These are phyloP conservation scores for Zanthoxylum bungeanum DNA, from an alignment of 345 rosid species.

Conservation along the genomic window DNA sequence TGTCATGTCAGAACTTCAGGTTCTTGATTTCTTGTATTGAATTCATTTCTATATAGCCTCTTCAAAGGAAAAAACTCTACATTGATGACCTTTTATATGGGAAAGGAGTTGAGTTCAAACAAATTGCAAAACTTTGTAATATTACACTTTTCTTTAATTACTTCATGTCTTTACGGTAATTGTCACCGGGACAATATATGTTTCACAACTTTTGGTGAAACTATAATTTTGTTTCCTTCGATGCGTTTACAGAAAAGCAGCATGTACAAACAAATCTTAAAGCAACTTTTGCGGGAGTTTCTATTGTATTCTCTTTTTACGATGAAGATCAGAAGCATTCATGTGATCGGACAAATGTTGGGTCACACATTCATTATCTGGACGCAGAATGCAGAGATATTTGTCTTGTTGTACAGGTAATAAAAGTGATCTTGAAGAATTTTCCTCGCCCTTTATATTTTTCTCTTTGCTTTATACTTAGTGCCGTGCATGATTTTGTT, in stretches of 20 bases:
- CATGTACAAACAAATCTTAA: slow-evolving; percentile 71
- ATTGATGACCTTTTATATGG: background rate
- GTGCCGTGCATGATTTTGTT: slow-evolving; percentile 11
- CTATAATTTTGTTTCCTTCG: background rate
- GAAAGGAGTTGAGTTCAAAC: background rate
- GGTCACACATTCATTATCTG: slow-evolving; percentile 49
- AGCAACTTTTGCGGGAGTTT: slow-evolving; percentile 62
- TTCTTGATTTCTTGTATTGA: background rate
- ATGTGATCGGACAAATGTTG: slow-evolving; percentile 28
- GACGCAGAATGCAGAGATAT: slow-evolving; percentile 65
- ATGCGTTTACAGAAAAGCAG: slow-evolving; percentile 62
- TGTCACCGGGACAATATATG: background rate
- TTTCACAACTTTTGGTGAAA: background rate
- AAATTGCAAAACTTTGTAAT: background rate
- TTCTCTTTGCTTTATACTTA: slow-evolving; percentile 7
- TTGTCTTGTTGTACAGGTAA: slow-evolving; percentile 69
- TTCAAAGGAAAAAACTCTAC: background rate
- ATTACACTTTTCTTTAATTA: background rate
- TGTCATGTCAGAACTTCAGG: background rate
- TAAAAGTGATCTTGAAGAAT: slow-evolving; percentile 23
- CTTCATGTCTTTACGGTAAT: no score
- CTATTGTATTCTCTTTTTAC: slow-evolving; percentile 56
- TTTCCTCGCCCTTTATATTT: slow-evolving; percentile 12
- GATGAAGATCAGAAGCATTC: slow-evolving; percentile 45
- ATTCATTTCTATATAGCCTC: background rate